Conservation (phyloP, 306 rosid species). For the Prunus armeniaca region DNA sequence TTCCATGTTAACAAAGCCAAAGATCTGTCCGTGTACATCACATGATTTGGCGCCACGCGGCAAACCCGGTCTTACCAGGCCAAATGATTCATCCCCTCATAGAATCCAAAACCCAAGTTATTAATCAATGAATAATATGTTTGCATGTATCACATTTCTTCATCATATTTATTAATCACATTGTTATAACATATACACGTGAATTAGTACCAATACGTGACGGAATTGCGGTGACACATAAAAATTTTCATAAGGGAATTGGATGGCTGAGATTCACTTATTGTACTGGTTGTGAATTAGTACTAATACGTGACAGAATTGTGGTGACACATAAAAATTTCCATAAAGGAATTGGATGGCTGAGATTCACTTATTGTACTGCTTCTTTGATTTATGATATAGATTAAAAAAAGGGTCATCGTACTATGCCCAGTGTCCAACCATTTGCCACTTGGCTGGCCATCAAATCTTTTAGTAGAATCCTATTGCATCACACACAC, state of each 20-base stretch:
- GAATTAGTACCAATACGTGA: too few relatives aligned
- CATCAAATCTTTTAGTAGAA: slow-evolving; percentile 18
- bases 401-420: not conserved
- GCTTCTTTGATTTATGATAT: not conserved
- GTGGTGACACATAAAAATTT: too few relatives aligned
- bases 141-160: not conserved
- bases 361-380: not conserved
- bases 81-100: not conserved
- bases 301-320: accelerated
- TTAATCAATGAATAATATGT: slow-evolving; percentile 1
- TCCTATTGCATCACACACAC: slow-evolving; percentile 19
- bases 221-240: too few relatives aligned
- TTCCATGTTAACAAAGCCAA: slow-evolving; percentile 13
- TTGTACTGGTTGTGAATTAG: not conserved
- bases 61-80: not conserved
- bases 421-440: not conserved
- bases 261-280: not conserved
- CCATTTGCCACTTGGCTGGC: slow-evolving; percentile 3
- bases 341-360: not conserved
- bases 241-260: not conserved
- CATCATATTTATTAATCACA: not conserved
- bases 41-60: slow-evolving; percentile 13
- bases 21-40: not conserved
- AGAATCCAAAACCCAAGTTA: not conserved
- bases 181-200: not conserved